Percentiles rank a stretch among this genome's conserved stretches.
Evolutionary conservation across 768 basidiomycete species (phyloP).

Genomic region (Tulasnella sp.): DNA sequence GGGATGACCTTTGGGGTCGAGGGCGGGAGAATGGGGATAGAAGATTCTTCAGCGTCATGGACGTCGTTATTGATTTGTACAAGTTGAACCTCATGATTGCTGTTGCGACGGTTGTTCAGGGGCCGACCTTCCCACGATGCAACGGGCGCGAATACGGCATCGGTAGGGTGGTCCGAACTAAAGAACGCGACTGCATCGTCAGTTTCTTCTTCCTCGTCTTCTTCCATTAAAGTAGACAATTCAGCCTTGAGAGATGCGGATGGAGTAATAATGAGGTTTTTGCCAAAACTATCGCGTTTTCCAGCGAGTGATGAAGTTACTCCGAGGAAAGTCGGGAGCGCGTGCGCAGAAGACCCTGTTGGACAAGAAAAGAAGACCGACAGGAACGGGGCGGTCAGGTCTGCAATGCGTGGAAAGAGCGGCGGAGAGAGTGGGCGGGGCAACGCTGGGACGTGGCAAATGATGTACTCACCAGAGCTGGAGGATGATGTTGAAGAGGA

Average conservation of each 20-base stretch:
- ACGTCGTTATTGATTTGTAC: slow-evolving; percentile 3
- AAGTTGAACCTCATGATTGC: slow-evolving; percentile 1
- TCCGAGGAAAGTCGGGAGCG: not conserved
- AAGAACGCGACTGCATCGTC: slow-evolving; percentile 21
- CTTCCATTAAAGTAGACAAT: slow-evolving; percentile 66
- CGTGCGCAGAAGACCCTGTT: slow-evolving; percentile 10
- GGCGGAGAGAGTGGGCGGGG: slow-evolving; percentile 6
- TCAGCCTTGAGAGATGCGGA: slow-evolving; percentile 60
- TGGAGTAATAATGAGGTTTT: slow-evolving; percentile 37
- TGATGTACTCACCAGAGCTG: not conserved
- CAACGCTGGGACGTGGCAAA: not conserved
- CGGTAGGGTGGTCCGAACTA: slow-evolving; percentile 19
- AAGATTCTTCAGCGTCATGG: not conserved
- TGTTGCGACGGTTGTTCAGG: slow-evolving; percentile 15
- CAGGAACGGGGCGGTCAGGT: too few species aligned
- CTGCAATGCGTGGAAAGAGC: not conserved
- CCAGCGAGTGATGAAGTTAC: slow-evolving; percentile 34
- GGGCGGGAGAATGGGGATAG: slow-evolving; percentile 48
- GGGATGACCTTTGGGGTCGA: slow-evolving; percentile 52
- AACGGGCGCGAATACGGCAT: slow-evolving; percentile 9
- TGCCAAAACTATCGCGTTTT: slow-evolving; percentile 73
- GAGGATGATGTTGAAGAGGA: not conserved
- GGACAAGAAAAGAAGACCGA: too few species aligned
- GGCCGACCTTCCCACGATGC: slow-evolving; percentile 13
- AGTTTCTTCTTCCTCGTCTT: slow-evolving; percentile 80